Conservation (phyloP, 495 filamentous ascomycete genomes). For the Aspergillus mulundensis region DNA sequence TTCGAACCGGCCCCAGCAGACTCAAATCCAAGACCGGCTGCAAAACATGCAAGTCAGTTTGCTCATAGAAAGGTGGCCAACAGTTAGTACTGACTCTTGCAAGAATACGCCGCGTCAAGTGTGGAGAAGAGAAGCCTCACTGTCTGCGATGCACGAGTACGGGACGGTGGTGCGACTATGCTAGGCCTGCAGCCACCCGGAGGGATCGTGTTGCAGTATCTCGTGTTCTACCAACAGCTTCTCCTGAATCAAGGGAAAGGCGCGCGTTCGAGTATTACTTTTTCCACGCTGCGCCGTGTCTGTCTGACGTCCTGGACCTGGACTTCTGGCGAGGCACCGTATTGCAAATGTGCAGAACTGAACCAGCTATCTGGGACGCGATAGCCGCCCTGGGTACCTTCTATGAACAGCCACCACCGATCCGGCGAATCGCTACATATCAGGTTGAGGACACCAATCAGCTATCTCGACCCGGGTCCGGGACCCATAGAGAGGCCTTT, state of each 20-base stretch:
- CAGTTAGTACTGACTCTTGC: background rate
- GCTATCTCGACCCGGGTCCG: too few relatives aligned
- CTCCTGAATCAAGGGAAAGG: too few relatives aligned
- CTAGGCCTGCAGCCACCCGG: too few relatives aligned
- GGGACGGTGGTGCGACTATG: constrained; percentile 23
- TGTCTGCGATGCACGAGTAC: constrained; percentile 54
- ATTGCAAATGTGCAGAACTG: constrained; percentile 49
- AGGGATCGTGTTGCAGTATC: too few relatives aligned
- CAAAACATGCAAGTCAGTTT: constrained; percentile 6
- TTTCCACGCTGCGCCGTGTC: constrained; percentile 40
- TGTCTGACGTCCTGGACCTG: constrained; percentile 42
- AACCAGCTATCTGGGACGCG: constrained; percentile 53
- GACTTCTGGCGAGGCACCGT: constrained; percentile 53
- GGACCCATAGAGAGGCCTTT: constrained; percentile 9
- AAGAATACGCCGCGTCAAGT: constrained; percentile 62
- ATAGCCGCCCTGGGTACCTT: constrained; percentile 48
- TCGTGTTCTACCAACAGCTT: too few relatives aligned
- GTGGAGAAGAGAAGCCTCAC: constrained; percentile 58
- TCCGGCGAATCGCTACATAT: constrained; percentile 3
- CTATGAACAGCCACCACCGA: constrained; percentile 32
- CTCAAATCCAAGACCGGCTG: background rate
- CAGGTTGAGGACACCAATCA: background rate
- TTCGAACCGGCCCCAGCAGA: too few relatives aligned
- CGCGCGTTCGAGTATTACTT: constrained; percentile 39
- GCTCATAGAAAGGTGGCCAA: background rate